Evolutionary conservation across 345 rosid species (phyloP).

Genomic region (Balakata baccata): DNA sequence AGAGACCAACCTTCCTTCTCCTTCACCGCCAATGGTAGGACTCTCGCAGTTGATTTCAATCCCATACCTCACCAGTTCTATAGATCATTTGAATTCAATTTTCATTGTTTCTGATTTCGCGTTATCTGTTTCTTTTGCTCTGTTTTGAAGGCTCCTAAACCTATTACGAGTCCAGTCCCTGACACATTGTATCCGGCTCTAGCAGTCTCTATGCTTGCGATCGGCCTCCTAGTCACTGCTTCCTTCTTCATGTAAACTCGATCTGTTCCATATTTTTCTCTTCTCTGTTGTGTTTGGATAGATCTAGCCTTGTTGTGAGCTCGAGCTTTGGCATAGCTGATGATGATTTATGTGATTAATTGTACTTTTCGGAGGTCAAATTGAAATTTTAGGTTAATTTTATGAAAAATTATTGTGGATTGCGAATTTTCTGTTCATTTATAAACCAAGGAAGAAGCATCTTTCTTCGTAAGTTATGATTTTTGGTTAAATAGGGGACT

Average conservation of each 20-base stretch:
- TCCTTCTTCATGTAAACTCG: constrained; percentile 74
- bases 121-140: neutral
- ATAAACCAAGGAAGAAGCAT: neutral
- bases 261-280: neutral
- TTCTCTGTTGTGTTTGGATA: neutral
- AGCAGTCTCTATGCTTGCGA: constrained; percentile 52
- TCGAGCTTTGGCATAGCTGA: neutral
- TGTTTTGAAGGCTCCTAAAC: constrained; percentile 50
- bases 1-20: neutral
- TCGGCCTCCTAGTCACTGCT: constrained; percentile 75
- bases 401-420: neutral
- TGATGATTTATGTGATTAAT: neutral
- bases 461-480: neutral
- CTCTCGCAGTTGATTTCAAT: neutral
- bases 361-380: neutral
- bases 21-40: neutral
- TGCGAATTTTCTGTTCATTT: neutral
- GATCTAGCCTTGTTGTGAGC: constrained; percentile 3
- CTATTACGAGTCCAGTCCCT: constrained; percentile 76
- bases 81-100: neutral
- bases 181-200: constrained; percentile 62
- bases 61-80: neutral
- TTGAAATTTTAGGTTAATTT: neutral
- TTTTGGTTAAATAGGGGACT: neutral
- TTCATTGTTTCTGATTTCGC: neutral